Percentiles rank a stretch among this genome's conserved stretches.
phyloP scores from a whole-genome alignment of 1,284 basidiomycete genomes.

The Vanrija pseudolonga region DNA sequence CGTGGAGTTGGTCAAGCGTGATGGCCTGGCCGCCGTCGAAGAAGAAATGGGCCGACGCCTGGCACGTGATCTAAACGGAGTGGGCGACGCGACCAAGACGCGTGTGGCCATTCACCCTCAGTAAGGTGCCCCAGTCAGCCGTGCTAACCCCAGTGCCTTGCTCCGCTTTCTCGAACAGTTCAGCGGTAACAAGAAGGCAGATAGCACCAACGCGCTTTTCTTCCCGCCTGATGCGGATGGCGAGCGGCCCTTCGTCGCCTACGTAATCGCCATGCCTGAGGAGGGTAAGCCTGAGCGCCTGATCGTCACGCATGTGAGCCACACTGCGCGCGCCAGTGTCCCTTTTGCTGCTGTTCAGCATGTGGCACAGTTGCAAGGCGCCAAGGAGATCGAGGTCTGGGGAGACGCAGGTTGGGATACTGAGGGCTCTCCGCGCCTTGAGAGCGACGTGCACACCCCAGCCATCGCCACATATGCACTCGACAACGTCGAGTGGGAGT shows the following conservation, averaged over 20 bases:
- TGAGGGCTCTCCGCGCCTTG: neutral
- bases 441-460: neutral
- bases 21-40: neutral
- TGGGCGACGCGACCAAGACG: neutral
- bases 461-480: constrained; percentile 7
- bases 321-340: neutral
- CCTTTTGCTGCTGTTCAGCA: constrained; percentile 3
- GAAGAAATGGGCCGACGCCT: neutral
- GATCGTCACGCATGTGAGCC: neutral
- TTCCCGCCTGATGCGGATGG: neutral
- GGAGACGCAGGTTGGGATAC: constrained; percentile 4
- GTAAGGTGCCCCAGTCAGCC: neutral
- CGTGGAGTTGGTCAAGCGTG: neutral
- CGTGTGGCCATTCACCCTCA: neutral
- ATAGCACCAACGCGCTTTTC: neutral
- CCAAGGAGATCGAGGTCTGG: constrained; percentile 11
- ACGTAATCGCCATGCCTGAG: neutral
- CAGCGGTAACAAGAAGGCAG: neutral
- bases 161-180: neutral
- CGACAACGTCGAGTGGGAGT: constrained; percentile 10
- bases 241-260: neutral
- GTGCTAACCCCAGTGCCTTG: neutral
- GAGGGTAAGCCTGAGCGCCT: neutral
- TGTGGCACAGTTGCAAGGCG: constrained; percentile 2
- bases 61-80: neutral